A percentile compares a stretch with the other conserved stretches of the same genome.
phyloP scores from a whole-genome alignment of 306 rosid species.

The Trichosanthes cucumerina region DNA sequence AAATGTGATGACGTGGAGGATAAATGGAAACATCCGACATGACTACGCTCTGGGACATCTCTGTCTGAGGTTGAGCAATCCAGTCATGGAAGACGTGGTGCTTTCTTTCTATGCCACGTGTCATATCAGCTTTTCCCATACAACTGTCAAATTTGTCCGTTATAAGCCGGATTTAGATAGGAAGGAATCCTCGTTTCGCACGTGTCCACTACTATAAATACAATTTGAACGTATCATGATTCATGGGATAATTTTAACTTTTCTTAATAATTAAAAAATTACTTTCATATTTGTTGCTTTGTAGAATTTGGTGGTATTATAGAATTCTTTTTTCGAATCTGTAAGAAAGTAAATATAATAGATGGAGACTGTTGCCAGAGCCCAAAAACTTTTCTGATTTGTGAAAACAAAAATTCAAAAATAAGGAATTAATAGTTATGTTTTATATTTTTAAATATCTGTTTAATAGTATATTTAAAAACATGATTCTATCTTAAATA shows the following conservation, averaged over 20 bases:
- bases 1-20: slow-evolving; percentile 19
- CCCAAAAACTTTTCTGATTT: too few relatives aligned
- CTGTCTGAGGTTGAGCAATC: slow-evolving; percentile 22
- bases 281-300: not conserved
- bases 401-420: too few relatives aligned
- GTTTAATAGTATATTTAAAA: too few relatives aligned
- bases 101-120: not conserved
- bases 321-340: too few relatives aligned
- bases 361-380: too few relatives aligned
- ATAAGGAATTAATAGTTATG: too few relatives aligned
- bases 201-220: slow-evolving; percentile 23
- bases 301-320: not conserved
- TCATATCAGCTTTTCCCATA: not conserved
- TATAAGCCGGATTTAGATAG: not conserved
- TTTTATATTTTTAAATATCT: too few relatives aligned
- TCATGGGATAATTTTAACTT: not conserved
- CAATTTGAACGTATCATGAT: not conserved
- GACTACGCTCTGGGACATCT: not conserved
- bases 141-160: slow-evolving; percentile 33
- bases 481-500: too few relatives aligned
- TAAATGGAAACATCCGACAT: not conserved
- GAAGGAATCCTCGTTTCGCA: slow-evolving; percentile 32
- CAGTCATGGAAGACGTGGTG: slow-evolving; percentile 29
- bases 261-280: not conserved
- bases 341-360: too few relatives aligned